phyloP scores from a whole-genome alignment of 495 filamentous ascomycete genomes.

The Penicillium manginii region DNA sequence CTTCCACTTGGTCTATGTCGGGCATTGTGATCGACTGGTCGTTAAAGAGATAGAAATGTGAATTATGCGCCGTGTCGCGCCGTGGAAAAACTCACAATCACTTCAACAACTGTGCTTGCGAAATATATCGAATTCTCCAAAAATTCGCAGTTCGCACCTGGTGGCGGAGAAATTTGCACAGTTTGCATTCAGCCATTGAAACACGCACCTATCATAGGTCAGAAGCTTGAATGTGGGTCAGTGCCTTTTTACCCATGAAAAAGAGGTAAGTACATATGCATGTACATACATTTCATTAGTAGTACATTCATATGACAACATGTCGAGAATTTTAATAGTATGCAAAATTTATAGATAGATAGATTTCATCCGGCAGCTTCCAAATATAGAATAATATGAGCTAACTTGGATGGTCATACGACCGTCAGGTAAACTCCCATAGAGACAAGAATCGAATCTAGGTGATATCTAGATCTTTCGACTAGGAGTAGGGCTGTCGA shows the following conservation, averaged over 20 bases:
- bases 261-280: too few species aligned
- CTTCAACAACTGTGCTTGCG: background rate
- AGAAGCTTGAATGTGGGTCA: background rate
- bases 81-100: background rate
- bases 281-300: too few species aligned
- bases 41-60: background rate
- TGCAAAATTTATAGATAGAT: too few species aligned
- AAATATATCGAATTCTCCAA: slow-evolving; percentile 9
- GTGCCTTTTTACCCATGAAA: too few species aligned
- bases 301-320: too few species aligned
- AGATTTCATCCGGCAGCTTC: too few species aligned
- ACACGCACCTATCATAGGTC: slow-evolving; percentile 8
- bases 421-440: too few species aligned
- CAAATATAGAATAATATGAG: too few species aligned
- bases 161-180: slow-evolving; percentile 16
- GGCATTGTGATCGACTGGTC: slow-evolving; percentile 6
- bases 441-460: background rate
- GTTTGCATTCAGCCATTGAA: slow-evolving; percentile 9
- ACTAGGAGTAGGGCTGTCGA: slow-evolving; percentile 13
- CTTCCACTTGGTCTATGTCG: slow-evolving; percentile 19
- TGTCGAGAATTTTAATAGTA: too few species aligned
- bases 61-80: background rate
- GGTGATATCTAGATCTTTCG: background rate
- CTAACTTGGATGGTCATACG: too few species aligned
- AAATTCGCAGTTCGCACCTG: slow-evolving; percentile 12